A percentile compares a stretch with the other conserved stretches of the same genome.
Conservation (phyloP, 2,329 filamentous ascomycete species). For the Calonectria fujianensis region DNA sequence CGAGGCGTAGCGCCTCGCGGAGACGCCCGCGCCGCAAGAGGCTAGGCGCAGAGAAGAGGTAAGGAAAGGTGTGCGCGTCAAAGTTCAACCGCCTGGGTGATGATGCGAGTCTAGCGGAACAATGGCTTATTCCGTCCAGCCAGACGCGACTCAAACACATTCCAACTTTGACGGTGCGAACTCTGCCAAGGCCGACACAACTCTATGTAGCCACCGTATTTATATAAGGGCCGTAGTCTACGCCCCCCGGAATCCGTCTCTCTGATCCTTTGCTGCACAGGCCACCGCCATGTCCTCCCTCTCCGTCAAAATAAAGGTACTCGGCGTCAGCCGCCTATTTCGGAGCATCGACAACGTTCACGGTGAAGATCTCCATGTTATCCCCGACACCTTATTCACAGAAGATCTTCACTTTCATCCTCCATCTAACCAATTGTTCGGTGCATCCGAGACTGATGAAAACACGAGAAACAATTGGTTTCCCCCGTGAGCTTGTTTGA, state of each 20-base stretch:
- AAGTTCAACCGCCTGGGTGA: slow-evolving; percentile 1
- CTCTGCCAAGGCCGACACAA: not conserved
- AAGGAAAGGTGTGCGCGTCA: not conserved
- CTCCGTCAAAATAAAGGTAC: slow-evolving; percentile 15
- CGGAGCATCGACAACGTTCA: slow-evolving; percentile 16
- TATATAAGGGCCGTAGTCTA: slow-evolving; percentile 17
- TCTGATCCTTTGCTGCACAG: not conserved
- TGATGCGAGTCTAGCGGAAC: not conserved
- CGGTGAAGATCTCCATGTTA: slow-evolving; percentile 12
- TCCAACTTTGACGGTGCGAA: slow-evolving; percentile 16
- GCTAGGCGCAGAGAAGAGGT: not conserved
- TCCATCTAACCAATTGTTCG: slow-evolving; percentile 15
- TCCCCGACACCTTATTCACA: slow-evolving; percentile 12
- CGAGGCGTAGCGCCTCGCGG: not conserved
- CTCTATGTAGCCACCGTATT: slow-evolving; percentile 15
- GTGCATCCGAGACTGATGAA: slow-evolving; percentile 19
- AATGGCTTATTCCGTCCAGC: slow-evolving; percentile 19
- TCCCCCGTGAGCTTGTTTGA: not conserved
- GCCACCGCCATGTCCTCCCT: slow-evolving; percentile 17
- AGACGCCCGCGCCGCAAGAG: not conserved
- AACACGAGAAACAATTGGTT: slow-evolving; percentile 6
- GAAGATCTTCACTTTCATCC: slow-evolving; percentile 20
- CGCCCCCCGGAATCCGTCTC: not conserved
- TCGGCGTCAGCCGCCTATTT: slow-evolving; percentile 18
- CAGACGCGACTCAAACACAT: not conserved